Evolutionary conservation across 257 asterid genomes (phyloP), one percentile per base, ranked within the genome.

Genomic region (Solanum pennellii): DNA sequence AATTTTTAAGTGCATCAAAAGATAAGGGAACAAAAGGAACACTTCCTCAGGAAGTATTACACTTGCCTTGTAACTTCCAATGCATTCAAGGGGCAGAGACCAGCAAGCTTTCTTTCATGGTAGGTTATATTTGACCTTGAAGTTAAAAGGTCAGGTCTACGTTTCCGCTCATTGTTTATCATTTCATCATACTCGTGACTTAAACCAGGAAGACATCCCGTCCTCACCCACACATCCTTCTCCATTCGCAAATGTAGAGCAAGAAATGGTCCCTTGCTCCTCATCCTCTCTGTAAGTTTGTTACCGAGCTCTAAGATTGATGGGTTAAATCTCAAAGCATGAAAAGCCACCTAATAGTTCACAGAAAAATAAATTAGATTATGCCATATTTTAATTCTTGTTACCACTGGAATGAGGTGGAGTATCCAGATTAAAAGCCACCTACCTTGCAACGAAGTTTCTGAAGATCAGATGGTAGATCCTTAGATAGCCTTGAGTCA

Each of bases 381-480:
- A 12, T 1, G 13, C 39, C n/a, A 77, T 9, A 77, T 44, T 42
- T 77, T n/a, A n/a, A 42, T 44, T 42, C 21, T 77, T 13, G 29
- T 77, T 7, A 18, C 83, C 7, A 42, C 13, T 41, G 62, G 31
- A 77, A 14, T 8, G 52, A 25, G 37, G 37, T 44, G 62, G 37
- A 14, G n/a, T 9, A 42, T 44, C 37, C 62, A n/a, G 14, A n/a
- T n/a, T 44, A 25, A 77, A 25, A 49, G 60, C 60, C 60, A 49
- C 60, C 39, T 91, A 97, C 99, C 99, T 95, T 97, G 98, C 99
- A 97, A 1, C 98, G 96, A 87, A 97, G 99, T 90, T 95, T 97
- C 87, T 97, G 98, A 93, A 97, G 98, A 86, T 97, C 98, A 2
- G 98, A 92, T 12, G 98, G 96, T 87, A 97, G 98, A 91, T 95